phyloP scores from a whole-genome alignment of 2,329 filamentous ascomycete genomes.

The Fusarium pseudonygamai region DNA sequence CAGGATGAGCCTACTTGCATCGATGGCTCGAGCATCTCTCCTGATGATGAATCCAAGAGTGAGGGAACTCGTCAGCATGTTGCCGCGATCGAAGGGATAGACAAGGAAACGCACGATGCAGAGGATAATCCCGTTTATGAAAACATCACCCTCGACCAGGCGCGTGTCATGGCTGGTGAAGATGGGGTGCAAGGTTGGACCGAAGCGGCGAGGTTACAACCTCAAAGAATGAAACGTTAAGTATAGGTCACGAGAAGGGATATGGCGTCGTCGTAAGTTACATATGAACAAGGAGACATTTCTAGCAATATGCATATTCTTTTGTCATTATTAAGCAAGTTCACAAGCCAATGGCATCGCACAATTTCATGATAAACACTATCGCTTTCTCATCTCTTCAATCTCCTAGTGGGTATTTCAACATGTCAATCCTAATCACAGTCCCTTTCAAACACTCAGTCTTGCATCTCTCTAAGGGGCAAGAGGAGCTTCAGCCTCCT shows the following conservation, averaged over 20 bases:
- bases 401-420: constrained; percentile 27
- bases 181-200: neutral
- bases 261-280: neutral
- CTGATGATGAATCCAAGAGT: neutral
- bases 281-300: neutral
- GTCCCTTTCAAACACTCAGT: neutral
- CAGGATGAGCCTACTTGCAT: neutral
- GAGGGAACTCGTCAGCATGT: neutral
- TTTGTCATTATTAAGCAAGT: neutral
- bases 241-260: neutral
- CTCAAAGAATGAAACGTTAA: neutral
- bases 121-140: neutral
- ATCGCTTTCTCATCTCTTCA: constrained; percentile 5
- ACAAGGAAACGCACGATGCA: neutral
- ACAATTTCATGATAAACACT: neutral
- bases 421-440: constrained; percentile 13
- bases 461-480: constrained; percentile 21
- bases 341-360: neutral
- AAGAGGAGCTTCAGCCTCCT: constrained; percentile 51
- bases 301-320: neutral
- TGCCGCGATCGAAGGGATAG: too few species aligned
- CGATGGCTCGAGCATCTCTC: neutral
- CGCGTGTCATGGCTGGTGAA: neutral
- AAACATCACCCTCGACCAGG: neutral
- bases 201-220: neutral